Conservation (phyloP, 345 rosid genomes). For the Corchorus olitorius region DNA sequence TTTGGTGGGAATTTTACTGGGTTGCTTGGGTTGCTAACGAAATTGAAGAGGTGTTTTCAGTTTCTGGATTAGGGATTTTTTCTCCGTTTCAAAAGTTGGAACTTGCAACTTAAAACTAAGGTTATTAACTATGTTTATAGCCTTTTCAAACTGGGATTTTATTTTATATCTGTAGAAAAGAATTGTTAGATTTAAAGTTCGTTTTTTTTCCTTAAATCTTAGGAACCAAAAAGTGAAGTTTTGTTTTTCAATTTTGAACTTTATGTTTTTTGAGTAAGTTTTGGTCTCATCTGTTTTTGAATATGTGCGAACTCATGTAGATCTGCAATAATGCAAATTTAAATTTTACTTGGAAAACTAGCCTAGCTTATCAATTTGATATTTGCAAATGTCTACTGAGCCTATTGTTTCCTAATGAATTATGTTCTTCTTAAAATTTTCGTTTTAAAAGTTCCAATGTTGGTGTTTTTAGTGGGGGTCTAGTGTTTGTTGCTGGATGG, state of each 20-base stretch:
- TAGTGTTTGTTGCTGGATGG: background rate
- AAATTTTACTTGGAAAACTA: too few species aligned
- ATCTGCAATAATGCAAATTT: conserved; percentile 17
- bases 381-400: background rate
- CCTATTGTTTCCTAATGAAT: background rate
- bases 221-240: background rate
- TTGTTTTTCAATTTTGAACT: background rate
- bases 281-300: background rate
- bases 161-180: background rate
- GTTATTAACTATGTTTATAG: background rate
- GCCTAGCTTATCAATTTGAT: background rate
- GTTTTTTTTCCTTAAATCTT: too few species aligned
- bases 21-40: conserved; percentile 24
- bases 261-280: too few species aligned
- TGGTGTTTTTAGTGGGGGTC: background rate
- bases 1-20: background rate
- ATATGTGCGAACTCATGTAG: conserved; percentile 6
- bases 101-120: background rate
- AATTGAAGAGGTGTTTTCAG: conserved; percentile 9
- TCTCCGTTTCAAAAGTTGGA: background rate
- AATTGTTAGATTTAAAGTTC: background rate
- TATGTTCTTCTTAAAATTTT: background rate
- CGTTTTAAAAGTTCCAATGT: too few species aligned
- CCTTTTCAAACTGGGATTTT: background rate
- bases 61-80: conserved; percentile 12